Conservation (phyloP, 768 basidiomycete species). For the Psilocybe sp. region DNA sequence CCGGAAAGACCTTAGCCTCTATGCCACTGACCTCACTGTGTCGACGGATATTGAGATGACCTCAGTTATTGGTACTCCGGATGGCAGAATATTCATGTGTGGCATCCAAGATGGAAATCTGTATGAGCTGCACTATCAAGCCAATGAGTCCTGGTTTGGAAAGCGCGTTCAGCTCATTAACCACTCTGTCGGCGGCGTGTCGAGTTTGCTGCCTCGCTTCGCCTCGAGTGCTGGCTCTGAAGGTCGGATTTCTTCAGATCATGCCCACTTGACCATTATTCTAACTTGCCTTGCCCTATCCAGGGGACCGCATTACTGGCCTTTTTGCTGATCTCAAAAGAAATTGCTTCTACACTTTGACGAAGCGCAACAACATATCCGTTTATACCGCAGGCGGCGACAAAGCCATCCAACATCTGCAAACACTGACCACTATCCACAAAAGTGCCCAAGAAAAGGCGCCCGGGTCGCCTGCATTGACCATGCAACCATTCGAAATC, state of each 20-base stretch:
- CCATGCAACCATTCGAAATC: slow-evolving; percentile 68
- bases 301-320: slow-evolving; percentile 53
- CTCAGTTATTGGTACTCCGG: slow-evolving; percentile 72
- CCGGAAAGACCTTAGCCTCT: slow-evolving; percentile 80
- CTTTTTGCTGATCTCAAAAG: slow-evolving; percentile 67
- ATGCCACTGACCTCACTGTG: slow-evolving; percentile 83
- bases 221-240: slow-evolving; percentile 52
- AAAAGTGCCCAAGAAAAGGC: slow-evolving; percentile 80
- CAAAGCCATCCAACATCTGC: slow-evolving; percentile 67
- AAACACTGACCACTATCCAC: slow-evolving; percentile 71
- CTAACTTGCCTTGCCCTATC: no score
- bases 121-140: slow-evolving; percentile 91
- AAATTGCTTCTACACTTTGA: slow-evolving; percentile 77
- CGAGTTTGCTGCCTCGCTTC: slow-evolving; percentile 78
- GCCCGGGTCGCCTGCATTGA: slow-evolving; percentile 71
- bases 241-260: slow-evolving; percentile 43
- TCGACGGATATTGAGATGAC: slow-evolving; percentile 83
- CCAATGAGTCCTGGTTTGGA: slow-evolving; percentile 89
- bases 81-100: slow-evolving; percentile 90
- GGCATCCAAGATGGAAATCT: slow-evolving; percentile 83
- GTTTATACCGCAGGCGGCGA: slow-evolving; percentile 64
- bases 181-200: slow-evolving; percentile 76
- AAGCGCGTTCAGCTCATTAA: slow-evolving; percentile 84
- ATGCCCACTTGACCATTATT: no score
- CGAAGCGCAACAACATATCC: slow-evolving; percentile 60